Percentiles rank a stretch among this genome's conserved stretches.
These are phyloP conservation scores for Daldinia sp. DNA, from an alignment of 2,329 filamentous ascomycete genomes.

Conservation along the genomic window DNA sequence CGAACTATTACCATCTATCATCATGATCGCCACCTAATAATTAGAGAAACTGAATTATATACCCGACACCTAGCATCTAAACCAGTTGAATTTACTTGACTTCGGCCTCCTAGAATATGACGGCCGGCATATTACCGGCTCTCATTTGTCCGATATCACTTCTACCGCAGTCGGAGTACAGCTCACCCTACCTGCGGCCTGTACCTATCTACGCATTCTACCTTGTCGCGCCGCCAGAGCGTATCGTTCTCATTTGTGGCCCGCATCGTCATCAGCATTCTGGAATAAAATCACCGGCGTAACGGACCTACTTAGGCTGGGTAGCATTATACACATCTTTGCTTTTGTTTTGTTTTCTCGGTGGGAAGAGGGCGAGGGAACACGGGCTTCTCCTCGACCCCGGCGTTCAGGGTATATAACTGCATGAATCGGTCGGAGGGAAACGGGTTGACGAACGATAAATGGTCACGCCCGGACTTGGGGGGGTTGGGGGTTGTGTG, in stretches of 20 bases:
- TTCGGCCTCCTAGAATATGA: conserved; percentile 9
- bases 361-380: conserved; percentile 30
- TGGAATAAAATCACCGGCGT: conserved; percentile 38
- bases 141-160: conserved; percentile 41
- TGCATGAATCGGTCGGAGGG: conserved; percentile 41
- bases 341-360: conserved; percentile 11
- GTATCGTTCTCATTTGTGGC: conserved; percentile 35
- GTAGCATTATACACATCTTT: conserved; percentile 40
- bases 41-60: conserved; percentile 34
- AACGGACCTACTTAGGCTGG: conserved; percentile 30
- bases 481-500: conserved; percentile 23
- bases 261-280: conserved; percentile 10
- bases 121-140: conserved; percentile 33
- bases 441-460: conserved; percentile 34
- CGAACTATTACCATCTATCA: conserved; percentile 2
- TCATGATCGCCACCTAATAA: conserved; percentile 13
- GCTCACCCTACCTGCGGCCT: neutral
- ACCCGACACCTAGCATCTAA: conserved; percentile 31
- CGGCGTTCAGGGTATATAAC: conserved; percentile 41
- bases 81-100: conserved; percentile 4
- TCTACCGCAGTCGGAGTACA: conserved; percentile 10
- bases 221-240: conserved; percentile 3
- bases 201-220: conserved; percentile 30
- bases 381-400: conserved; percentile 35
- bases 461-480: conserved; percentile 18